These are phyloP conservation scores for Ogataea paraovalis DNA, from an alignment of 805 yeast genomes.

Conservation along the genomic window DNA sequence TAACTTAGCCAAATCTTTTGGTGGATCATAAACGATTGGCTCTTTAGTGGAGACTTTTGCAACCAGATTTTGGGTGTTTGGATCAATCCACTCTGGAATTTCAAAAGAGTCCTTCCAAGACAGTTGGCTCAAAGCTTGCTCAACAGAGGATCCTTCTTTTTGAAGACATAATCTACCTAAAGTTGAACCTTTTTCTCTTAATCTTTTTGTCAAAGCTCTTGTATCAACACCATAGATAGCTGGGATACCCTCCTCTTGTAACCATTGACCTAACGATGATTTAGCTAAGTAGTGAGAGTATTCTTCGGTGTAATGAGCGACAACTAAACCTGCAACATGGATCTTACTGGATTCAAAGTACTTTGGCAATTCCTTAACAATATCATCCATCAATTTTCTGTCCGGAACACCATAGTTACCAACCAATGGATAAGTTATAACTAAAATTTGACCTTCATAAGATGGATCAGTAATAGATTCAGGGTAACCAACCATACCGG, in stretches of 20 bases:
- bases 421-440: slow-evolving; percentile 92
- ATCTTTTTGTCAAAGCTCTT: slow-evolving; percentile 86
- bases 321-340: slow-evolving; percentile 95
- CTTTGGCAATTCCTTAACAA: slow-evolving; percentile 73
- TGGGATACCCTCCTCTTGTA: slow-evolving; percentile 85
- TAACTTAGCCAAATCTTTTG: slow-evolving; percentile 43
- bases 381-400: slow-evolving; percentile 68
- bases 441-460: slow-evolving; percentile 94
- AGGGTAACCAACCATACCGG: slow-evolving; percentile 99
- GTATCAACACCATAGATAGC: slow-evolving; percentile 98
- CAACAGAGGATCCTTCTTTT: slow-evolving; percentile 32
- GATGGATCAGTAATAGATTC: slow-evolving; percentile 98
- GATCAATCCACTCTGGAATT: slow-evolving; percentile 88
- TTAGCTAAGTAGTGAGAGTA: slow-evolving; percentile 91
- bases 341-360: slow-evolving; percentile 90
- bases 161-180: slow-evolving; percentile 82
- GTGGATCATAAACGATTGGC: slow-evolving; percentile 76
- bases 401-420: slow-evolving; percentile 99
- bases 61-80: slow-evolving; percentile 86
- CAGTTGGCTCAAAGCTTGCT: slow-evolving; percentile 29
- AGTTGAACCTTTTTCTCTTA: slow-evolving; percentile 90
- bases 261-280: slow-evolving; percentile 91
- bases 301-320: slow-evolving; percentile 95
- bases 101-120: slow-evolving; percentile 64
- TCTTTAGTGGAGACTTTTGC: slow-evolving; percentile 80